A percentile compares a stretch with the other conserved stretches of the same genome.
Conservation (phyloP, 805 yeast genomes). For the Candida broadrunensis region DNA sequence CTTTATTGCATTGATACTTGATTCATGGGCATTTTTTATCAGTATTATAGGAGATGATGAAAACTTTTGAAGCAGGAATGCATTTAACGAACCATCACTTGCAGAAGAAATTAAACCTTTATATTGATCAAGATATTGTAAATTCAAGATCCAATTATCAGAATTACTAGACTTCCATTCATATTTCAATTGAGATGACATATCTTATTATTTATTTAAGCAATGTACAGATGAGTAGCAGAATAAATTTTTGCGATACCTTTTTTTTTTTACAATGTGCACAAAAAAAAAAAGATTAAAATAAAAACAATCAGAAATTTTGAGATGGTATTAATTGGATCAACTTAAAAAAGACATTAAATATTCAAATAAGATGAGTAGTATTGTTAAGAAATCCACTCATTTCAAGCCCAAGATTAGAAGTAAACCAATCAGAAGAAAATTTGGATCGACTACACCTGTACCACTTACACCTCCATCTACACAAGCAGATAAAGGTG, state of each 20-base stretch:
- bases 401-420: conserved; percentile 62
- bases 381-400: conserved; percentile 49
- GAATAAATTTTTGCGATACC: no score
- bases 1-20: conserved; percentile 28
- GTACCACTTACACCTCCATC: conserved; percentile 14
- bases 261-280: no score
- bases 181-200: conserved; percentile 2
- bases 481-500: conserved; percentile 8
- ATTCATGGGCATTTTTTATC: conserved; percentile 30
- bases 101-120: conserved; percentile 39
- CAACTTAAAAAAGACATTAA: background rate
- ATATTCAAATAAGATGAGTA: conserved; percentile 31
- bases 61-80: conserved; percentile 29
- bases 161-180: conserved; percentile 1
- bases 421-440: conserved; percentile 21
- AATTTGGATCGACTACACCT: conserved; percentile 4
- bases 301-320: background rate
- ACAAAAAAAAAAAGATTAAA: background rate
- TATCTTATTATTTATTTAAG: background rate
- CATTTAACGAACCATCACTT: conserved; percentile 46
- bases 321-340: background rate
- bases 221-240: background rate
- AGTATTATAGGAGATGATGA: conserved; percentile 16
- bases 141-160: conserved; percentile 52
- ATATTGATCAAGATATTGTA: conserved; percentile 31